Evolutionary conservation across 2,329 filamentous ascomycete species (phyloP).

Genomic region (Penicillium vulpinum): DNA sequence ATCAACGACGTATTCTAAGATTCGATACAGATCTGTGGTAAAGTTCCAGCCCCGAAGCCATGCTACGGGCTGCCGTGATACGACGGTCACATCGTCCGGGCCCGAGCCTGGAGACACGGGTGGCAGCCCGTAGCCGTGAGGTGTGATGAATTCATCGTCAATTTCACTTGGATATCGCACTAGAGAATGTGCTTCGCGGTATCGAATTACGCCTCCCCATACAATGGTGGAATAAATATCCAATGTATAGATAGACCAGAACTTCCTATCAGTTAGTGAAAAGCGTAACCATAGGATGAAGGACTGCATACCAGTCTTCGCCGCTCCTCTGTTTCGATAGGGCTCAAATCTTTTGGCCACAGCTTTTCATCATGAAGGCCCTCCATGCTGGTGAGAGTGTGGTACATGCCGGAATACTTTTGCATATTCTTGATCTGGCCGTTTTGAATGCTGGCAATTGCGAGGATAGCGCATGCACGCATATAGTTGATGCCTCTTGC

Average conservation of each 20-base stretch:
- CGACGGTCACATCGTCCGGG: conserved; percentile 7
- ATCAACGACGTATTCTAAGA: conserved; percentile 54
- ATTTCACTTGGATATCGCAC: conserved; percentile 52
- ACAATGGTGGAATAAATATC: conserved; percentile 58
- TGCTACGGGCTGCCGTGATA: conserved; percentile 23
- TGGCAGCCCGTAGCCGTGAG: conserved; percentile 27
- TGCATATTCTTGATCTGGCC: conserved; percentile 53
- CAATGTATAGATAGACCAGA: conserved; percentile 60
- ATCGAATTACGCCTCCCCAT: conserved; percentile 51
- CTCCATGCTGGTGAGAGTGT: conserved; percentile 51
- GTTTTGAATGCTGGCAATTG: conserved; percentile 54
- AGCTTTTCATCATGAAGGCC: conserved; percentile 55
- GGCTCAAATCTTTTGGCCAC: conserved; percentile 51
- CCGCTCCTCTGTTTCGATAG: conserved; percentile 52
- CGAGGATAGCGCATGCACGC: conserved; percentile 50
- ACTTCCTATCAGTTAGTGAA: conserved; percentile 32
- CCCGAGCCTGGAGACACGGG: conserved; percentile 19
- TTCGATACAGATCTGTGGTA: conserved; percentile 57
- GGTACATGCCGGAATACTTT: conserved; percentile 53
- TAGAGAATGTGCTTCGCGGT: conserved; percentile 48
- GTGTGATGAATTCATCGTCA: conserved; percentile 49
- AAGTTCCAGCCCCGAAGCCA: conserved; percentile 62
- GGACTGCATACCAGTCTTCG: conserved; percentile 45
- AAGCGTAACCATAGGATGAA: background rate
- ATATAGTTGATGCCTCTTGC: conserved; percentile 40